Base-by-base conservation (phyloP, 331 rosid genomes). In the Arachis monticola region DNA sequence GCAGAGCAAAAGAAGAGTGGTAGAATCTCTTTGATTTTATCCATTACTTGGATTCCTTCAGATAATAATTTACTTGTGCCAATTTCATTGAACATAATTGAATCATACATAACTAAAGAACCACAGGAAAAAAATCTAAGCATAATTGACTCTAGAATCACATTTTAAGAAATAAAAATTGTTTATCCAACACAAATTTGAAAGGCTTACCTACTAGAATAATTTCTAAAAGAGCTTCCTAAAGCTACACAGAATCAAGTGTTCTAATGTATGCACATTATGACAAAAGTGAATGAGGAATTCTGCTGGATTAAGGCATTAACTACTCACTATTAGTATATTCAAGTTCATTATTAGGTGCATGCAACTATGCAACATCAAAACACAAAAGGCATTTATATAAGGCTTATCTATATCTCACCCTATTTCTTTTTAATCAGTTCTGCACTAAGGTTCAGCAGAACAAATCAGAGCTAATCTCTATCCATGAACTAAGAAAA, bases 41-140 rank as follows among this genome's bases (percentile, higher is more conserved):
- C 69, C 83, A 81, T 82, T 76, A 74, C 64, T 62, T 11, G 78
- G 87, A 84, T 88, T 79, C 86, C 82, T 83, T 77, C 10, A 76
- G 85, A 79, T 64, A 6, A 56, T 17, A 82, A 3, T 11, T 60
- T 30, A 8, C 6, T 59, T 10, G 5, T 30, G 14, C 65, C 11
- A 13, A 32, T 13, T 32, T 32, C 2, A 31, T 60, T 60, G 45
- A 60, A 31, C 31, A 31, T 10, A 60, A 60, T 32, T 32, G 44
- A 60, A 32, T 60, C 44, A 60, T 30, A 60, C 5, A 32, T 45
- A 10, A 4, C 17, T 30, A 32, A 4, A 2, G 35, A 10, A 3
- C 17, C 45, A 60, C 5, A 60, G 3, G 45, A 60, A 32, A 60
- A 8, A 60, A 8, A 12, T 60, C 11, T 31, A 60, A 10, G 45